Percentiles rank a stretch among this genome's conserved stretches.
These are phyloP conservation scores for Dillenia turbinata DNA, from an alignment of 164 flowering plant species.

Conservation along the genomic window DNA sequence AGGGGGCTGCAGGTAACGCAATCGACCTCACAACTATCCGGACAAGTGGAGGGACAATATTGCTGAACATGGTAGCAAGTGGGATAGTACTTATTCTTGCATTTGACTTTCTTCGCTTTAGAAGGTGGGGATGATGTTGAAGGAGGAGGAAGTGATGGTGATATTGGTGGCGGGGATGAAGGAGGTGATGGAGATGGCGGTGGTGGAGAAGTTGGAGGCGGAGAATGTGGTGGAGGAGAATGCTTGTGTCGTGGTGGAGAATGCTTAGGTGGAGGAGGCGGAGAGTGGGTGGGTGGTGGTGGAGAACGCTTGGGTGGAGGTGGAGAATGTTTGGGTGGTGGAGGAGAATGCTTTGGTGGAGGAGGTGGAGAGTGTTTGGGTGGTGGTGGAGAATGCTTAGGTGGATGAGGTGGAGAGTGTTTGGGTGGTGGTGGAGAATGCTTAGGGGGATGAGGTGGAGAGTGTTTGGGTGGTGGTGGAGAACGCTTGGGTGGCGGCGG, in stretches of 20 bases:
- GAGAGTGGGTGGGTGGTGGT: background rate
- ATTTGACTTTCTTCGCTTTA: conserved; percentile 15
- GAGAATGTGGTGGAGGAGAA: background rate
- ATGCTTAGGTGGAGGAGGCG: conserved; percentile 1
- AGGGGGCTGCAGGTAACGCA: conserved; percentile 14
- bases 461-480: background rate
- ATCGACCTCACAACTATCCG: conserved; percentile 9
- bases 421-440: background rate
- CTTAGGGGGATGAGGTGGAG: too few species aligned
- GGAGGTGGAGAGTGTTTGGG: conserved; percentile 1
- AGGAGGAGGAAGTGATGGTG: conserved; percentile 5
- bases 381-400: background rate
- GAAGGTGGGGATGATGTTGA: background rate
- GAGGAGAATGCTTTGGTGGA: background rate
- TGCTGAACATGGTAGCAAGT: background rate
- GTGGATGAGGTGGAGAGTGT: background rate
- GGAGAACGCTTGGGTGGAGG: conserved; percentile 1
- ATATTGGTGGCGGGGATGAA: too few species aligned
- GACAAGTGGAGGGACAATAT: conserved; percentile 1
- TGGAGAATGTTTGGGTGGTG: background rate
- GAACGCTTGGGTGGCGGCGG: too few species aligned
- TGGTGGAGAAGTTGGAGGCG: conserved; percentile 3
- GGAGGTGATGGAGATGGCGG: conserved; percentile 3
- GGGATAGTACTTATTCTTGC: conserved; percentile 19
- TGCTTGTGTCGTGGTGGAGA: background rate